These are phyloP conservation scores for Mercurialis annua DNA, from an alignment of 345 rosid species.

Conservation along the genomic window DNA sequence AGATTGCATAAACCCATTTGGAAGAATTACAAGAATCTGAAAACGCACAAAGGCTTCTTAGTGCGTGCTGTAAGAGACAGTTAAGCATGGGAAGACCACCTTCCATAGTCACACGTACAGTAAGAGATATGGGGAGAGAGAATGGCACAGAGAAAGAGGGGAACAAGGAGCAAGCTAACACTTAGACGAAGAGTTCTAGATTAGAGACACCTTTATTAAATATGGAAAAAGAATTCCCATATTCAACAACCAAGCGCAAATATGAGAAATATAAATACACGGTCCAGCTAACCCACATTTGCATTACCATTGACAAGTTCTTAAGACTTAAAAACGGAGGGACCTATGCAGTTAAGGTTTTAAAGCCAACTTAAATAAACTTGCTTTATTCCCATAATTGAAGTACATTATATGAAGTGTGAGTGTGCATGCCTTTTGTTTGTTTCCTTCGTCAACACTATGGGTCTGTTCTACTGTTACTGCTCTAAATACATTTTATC, in stretches of 20 bases:
- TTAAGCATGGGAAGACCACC: slow-evolving; percentile 61
- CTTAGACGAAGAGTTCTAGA: slow-evolving; percentile 16
- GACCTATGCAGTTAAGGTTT: slow-evolving; percentile 15
- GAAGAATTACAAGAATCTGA: slow-evolving; percentile 50
- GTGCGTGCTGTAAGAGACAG: slow-evolving; percentile 61
- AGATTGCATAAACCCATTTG: slow-evolving; percentile 75
- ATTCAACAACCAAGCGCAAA: slow-evolving; percentile 18
- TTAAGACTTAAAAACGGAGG: slow-evolving; percentile 3
- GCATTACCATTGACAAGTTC: not conserved
- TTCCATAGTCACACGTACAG: slow-evolving; percentile 40
- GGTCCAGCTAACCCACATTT: slow-evolving; percentile 18
- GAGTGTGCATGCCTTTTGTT: slow-evolving; percentile 10
- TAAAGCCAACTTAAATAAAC: not conserved
- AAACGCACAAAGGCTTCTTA: slow-evolving; percentile 45
- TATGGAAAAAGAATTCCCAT: slow-evolving; percentile 5
- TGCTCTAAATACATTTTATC: not conserved
- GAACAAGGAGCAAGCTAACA: slow-evolving; percentile 14
- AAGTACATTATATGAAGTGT: not conserved
- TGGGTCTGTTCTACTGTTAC: not conserved
- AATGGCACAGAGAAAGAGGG: slow-evolving; percentile 13
- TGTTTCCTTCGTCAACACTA: not conserved
- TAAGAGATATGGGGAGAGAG: not conserved
- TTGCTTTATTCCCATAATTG: not conserved
- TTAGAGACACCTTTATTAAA: slow-evolving; percentile 18
- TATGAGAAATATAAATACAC: slow-evolving; percentile 16